Percentiles rank a stretch among this genome's conserved stretches.
Evolutionary conservation across 345 rosid species (phyloP).

Genomic region (Iberis pinnata): DNA sequence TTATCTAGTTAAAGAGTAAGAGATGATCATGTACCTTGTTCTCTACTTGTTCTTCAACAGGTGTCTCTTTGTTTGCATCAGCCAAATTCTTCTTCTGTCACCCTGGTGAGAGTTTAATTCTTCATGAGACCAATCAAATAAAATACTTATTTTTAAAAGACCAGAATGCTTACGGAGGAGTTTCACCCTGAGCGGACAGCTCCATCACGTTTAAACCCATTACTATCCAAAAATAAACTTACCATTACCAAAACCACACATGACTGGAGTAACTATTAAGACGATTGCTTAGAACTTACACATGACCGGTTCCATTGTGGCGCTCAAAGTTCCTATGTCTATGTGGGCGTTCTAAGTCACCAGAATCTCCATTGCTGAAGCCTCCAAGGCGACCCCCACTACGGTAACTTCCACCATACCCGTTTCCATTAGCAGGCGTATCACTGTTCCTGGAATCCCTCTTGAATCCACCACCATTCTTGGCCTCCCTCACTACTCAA

Average conservation of each 20-base stretch:
- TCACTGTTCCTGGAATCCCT: slow-evolving; percentile 49
- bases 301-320: slow-evolving; percentile 81
- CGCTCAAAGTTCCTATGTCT: slow-evolving; percentile 67
- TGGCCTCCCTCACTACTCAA: slow-evolving; percentile 57
- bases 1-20: no score
- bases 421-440: slow-evolving; percentile 35
- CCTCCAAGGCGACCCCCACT: slow-evolving; percentile 51
- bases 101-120: slow-evolving; percentile 39
- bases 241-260: no score
- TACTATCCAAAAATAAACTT: slow-evolving; percentile 36
- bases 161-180: slow-evolving; percentile 48
- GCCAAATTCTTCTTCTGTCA: slow-evolving; percentile 46
- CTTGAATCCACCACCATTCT: slow-evolving; percentile 50
- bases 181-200: slow-evolving; percentile 69
- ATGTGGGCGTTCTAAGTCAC: slow-evolving; percentile 58
- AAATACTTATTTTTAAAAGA: no score
- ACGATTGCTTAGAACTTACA: slow-evolving; percentile 63
- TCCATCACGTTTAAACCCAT: slow-evolving; percentile 78
- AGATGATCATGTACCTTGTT: slow-evolving; percentile 41
- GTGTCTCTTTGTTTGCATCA: slow-evolving; percentile 42
- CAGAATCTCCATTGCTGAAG: slow-evolving; percentile 57
- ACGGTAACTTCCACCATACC: slow-evolving; percentile 41
- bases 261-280: neutral
- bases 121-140: no score
- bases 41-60: slow-evolving; percentile 30